These are phyloP conservation scores for Phanerodontia chrysosporium DNA, from an alignment of 768 basidiomycete genomes.

Conservation along the genomic window DNA sequence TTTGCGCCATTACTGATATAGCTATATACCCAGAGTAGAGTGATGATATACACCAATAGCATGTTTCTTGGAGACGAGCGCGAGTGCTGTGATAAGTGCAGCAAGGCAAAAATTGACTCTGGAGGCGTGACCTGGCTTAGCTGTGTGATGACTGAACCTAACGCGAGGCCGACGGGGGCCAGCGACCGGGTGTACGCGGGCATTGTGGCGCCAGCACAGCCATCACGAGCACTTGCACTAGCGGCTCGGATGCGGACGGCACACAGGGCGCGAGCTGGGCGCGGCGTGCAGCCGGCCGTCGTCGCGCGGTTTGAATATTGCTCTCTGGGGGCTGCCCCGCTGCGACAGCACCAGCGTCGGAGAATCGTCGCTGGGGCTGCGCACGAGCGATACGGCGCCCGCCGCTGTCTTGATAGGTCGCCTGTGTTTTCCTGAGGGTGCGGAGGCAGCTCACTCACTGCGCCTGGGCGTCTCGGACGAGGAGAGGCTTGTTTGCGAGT, in stretches of 20 bases:
- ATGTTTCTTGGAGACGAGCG: neutral
- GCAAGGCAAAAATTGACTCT: no score
- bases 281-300: neutral
- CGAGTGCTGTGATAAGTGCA: neutral
- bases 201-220: neutral
- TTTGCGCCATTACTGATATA: neutral
- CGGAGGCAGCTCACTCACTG: neutral
- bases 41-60: neutral
- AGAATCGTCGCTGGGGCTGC: neutral
- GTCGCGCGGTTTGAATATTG: neutral
- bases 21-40: neutral
- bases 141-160: neutral
- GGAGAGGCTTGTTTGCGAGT: conserved; percentile 11
- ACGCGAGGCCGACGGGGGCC: neutral
- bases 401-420: neutral
- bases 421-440: neutral
- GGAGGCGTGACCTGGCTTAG: neutral
- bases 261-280: no score
- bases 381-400: neutral
- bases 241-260: no score
- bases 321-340: no score
- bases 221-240: no score
- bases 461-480: neutral
- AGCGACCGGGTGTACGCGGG: neutral
- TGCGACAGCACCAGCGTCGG: no score